Evolutionary conservation across 805 yeast genomes (phyloP), one percentile per base, ranked within the genome.

Genomic region (Aciculoconidium aculeatum): DNA sequence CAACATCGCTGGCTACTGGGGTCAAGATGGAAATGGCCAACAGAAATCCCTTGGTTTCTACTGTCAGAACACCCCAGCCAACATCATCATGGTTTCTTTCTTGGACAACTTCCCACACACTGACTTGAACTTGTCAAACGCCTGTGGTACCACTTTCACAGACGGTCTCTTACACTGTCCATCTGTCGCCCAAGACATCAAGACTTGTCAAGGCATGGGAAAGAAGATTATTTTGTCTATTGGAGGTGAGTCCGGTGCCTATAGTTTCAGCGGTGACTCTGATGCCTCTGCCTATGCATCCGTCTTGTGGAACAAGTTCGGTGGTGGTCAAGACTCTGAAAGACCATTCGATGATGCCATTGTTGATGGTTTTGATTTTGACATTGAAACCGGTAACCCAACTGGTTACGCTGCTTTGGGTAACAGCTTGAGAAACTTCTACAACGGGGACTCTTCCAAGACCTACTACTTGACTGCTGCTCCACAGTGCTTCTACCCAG

Each of bases 141-240:
- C 11, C 4, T 27, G 25, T 15, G 23, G 20, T 6, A 15, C 11
- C 17, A 6, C 25, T 5, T 20, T 15, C 25, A 6, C 25, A 13
- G 23, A 16, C 11, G 30, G 30, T 9, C 7, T 21, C 5, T 16
- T 27, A 7, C 15, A 19, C 12, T 22, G 27, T 14, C 17, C 13
- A 3, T 6, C 7, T 6, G 12, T 23, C 10, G 23, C 23, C 11
- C 12, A 21, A 21, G 23, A 21, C 23, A 21, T 21, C 23, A 21
- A 21, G 11, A 21, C 23, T n/a, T 21, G 23, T n/a, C 23, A 21
- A n/a, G 47, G 59, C 2, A 48, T 65, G 9, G 95, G 94, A 26
- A 80, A 81, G 44, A 78, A 77, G 41, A 77, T 86, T 3, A 49
- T 86, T 16, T 51, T 86, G 4, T 84, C 95, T 1, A 53, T 87